Evolutionary conservation across 805 yeast species (phyloP).

Genomic region (Yarrowia keelungensis): DNA sequence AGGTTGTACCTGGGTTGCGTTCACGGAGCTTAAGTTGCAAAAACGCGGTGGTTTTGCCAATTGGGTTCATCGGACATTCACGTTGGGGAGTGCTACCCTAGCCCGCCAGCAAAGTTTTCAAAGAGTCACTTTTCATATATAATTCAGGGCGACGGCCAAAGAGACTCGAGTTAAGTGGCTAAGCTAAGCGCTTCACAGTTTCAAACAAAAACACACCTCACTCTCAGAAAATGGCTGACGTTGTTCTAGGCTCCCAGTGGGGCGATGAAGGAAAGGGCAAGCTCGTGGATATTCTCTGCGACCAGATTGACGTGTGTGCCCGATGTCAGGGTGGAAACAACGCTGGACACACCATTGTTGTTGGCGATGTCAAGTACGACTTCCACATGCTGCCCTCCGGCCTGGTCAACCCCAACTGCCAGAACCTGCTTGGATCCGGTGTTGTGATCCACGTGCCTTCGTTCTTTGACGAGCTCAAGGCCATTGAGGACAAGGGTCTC

Average conservation of each 20-base stretch:
- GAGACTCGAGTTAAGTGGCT: constrained; percentile 28
- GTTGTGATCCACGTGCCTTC: constrained; percentile 96
- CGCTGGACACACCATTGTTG: constrained; percentile 99
- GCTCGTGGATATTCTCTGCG: constrained; percentile 93
- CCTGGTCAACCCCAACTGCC: constrained; percentile 90
- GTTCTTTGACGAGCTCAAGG: constrained; percentile 83
- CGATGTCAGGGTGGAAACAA: constrained; percentile 98
- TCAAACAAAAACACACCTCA: constrained; percentile 6
- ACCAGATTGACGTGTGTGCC: constrained; percentile 94
- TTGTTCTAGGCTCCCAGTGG: constrained; percentile 98
- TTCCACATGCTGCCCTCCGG: constrained; percentile 99
- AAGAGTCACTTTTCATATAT: constrained; percentile 34
- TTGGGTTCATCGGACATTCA: neutral
- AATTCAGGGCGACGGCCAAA: constrained; percentile 1
- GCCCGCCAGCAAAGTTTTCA: constrained; percentile 32
- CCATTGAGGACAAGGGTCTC: constrained; percentile 82
- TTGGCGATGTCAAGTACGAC: constrained; percentile 84
- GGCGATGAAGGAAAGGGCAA: constrained; percentile 99
- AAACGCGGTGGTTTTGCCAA: constrained; percentile 21
- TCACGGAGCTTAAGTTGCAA: constrained; percentile 13
- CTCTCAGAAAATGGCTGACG: constrained; percentile 68
- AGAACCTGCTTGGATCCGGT: constrained; percentile 91
- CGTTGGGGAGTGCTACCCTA: constrained; percentile 18
- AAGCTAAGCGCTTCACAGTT: constrained; percentile 38
- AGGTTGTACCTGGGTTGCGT: constrained; percentile 37